Conservation (phyloP, 805 yeast genomes). For the Yarrowia sp. region DNA sequence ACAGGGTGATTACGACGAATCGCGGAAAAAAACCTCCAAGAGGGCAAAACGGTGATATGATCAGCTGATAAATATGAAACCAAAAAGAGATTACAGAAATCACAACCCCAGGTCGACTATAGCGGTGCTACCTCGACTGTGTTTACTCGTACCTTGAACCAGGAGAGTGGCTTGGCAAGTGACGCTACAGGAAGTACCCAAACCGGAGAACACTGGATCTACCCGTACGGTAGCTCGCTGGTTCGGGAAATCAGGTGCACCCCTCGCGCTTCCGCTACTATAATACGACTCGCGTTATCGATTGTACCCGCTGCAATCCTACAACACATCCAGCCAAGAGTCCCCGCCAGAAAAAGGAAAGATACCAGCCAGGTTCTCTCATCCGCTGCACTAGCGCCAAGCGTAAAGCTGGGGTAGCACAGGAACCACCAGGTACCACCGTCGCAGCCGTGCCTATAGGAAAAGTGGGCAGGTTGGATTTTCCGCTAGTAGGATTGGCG, state of each 20-base stretch:
- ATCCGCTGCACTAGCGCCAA: slow-evolving; percentile 1
- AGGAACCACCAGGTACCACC: slow-evolving; percentile 7
- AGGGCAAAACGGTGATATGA: too few species aligned
- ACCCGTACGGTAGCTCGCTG: slow-evolving; percentile 4
- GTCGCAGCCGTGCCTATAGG: not conserved
- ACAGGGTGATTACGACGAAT: too few species aligned
- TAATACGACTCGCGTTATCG: slow-evolving; percentile 13
- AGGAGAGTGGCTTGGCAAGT: slow-evolving; percentile 5
- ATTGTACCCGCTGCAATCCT: not conserved
- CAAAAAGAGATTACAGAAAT: not conserved
- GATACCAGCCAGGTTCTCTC: not conserved
- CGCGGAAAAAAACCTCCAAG: too few species aligned
- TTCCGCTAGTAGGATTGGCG: not conserved
- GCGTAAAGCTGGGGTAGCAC: not conserved
- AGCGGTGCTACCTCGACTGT: not conserved
- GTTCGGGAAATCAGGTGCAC: slow-evolving; percentile 10
- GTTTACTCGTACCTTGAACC: slow-evolving; percentile 4
- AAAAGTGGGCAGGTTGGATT: slow-evolving; percentile 1
- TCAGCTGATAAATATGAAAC: not conserved
- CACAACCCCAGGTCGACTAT: not conserved
- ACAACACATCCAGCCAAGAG: too few species aligned
- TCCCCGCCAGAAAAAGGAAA: too few species aligned
- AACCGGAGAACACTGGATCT: slow-evolving; percentile 7
- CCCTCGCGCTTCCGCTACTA: not conserved
- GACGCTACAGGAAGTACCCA: not conserved